These are phyloP conservation scores for Blastobotrys ciferrii DNA, from an alignment of 1,139 yeast species.

Conservation along the genomic window DNA sequence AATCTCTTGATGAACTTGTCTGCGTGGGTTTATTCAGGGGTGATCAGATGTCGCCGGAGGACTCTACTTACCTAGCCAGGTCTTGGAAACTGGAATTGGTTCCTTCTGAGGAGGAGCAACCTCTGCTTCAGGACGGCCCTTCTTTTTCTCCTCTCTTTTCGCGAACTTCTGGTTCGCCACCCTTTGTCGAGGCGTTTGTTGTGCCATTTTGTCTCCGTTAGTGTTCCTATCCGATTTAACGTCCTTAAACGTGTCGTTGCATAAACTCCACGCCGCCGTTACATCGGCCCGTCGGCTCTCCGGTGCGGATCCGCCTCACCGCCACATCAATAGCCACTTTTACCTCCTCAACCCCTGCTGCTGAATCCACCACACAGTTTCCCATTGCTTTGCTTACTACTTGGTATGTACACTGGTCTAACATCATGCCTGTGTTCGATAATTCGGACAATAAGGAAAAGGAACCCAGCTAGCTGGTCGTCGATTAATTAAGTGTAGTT, in stretches of 20 bases:
- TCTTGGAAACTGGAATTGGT: slow-evolving; percentile 51
- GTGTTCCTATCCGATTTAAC: not conserved
- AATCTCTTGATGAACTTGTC: too few species aligned
- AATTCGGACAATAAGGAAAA: too few species aligned
- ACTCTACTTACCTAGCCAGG: slow-evolving; percentile 63
- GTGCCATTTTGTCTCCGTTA: slow-evolving; percentile 20
- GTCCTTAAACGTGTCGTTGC: not conserved
- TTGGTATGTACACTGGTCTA: too few species aligned
- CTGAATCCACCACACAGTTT: too few species aligned
- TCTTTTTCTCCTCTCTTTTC: slow-evolving; percentile 60
- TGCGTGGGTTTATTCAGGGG: too few species aligned
- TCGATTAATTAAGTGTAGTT: too few species aligned
- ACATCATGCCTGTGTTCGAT: too few species aligned
- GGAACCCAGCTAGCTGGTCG: too few species aligned
- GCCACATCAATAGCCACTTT: too few species aligned
- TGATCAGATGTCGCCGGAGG: too few species aligned
- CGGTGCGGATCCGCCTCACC: not conserved
- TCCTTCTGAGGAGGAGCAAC: slow-evolving; percentile 41
- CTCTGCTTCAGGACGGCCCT: slow-evolving; percentile 64
- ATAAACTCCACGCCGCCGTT: not conserved
- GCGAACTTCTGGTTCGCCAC: slow-evolving; percentile 80
- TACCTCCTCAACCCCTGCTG: too few species aligned
- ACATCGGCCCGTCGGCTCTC: not conserved
- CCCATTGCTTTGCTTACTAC: too few species aligned
- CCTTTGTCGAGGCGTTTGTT: slow-evolving; percentile 82